Evolutionary conservation across 1,284 basidiomycete species (phyloP), one percentile per base, ranked within the genome.

Genomic region (Bondarzewia mesenterica): DNA sequence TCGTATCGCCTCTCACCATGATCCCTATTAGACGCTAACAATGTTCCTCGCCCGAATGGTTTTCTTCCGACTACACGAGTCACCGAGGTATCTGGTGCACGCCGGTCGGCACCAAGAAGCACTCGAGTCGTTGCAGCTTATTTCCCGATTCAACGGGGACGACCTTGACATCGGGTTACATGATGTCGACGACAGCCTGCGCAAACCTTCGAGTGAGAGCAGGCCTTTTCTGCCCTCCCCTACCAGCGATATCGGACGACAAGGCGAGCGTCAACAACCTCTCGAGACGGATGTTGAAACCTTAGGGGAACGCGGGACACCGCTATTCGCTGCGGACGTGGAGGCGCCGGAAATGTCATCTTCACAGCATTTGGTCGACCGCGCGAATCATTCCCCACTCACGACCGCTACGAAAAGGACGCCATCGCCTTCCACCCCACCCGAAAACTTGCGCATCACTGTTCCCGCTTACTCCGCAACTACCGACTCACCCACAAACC

Each of bases 61-160:
- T 7, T 85, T 97, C 63, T 96, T 98, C 74, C 80, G 82, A 7
- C 70, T 99, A 15, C 85, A 95, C 62, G 95, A 99, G 67, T 95
- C 92, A 0, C 93, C 95, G 7, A 81, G 92, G 29, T 95, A 84
- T 59, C 82, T 97, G 48, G 90, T 93, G 10, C 82, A 91, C 40
- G 84, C 86, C 0, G 90, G 91, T 7, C 76, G 90, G 26, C 79
- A 77, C 25, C 76, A 82, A 47, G 92, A 95, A 59, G 93, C 93
- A 0, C 67, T 93, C 37, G 77, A 87, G 52, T 84, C 84, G 2
- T 73, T 97, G 0, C 81, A 85, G 55, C 69, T 86, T 53, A 96
- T 97, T 40, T 89, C 88, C 2, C 75, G 74, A 37, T 93, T 85
- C 67, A 96, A 97, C 63, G 89, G 87, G 14, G 77, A 80, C 27